A percentile compares a stretch with the other conserved stretches of the same genome.
These are phyloP conservation scores for Saccharomyces pastorianus DNA, from an alignment of 1,139 yeast genomes.

Conservation along the genomic window DNA sequence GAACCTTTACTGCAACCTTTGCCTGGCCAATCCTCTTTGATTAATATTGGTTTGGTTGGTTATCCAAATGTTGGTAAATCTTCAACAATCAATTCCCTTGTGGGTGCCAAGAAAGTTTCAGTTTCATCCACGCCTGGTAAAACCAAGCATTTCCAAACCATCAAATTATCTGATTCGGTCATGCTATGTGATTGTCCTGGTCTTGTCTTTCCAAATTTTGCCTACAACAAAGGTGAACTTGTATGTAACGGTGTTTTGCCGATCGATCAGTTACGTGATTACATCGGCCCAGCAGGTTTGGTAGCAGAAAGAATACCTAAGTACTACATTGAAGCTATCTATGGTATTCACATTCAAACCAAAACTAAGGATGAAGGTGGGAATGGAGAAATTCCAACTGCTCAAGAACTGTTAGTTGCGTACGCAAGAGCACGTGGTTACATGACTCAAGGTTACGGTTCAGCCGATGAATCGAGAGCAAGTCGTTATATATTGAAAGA, in stretches of 20 bases:
- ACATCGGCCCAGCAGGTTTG: conserved; percentile 78
- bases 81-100: conserved; percentile 88
- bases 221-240: conserved; percentile 90
- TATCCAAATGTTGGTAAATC: conserved; percentile 97
- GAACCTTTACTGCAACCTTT: conserved; percentile 46
- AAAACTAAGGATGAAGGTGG: conserved; percentile 81
- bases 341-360: conserved; percentile 83
- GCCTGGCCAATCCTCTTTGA: conserved; percentile 49
- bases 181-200: conserved; percentile 98
- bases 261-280: conserved; percentile 91
- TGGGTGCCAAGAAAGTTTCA: conserved; percentile 93
- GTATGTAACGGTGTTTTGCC: conserved; percentile 98
- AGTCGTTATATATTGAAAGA: conserved; percentile 89
- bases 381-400: conserved; percentile 55
- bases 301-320: conserved; percentile 88
- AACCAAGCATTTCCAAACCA: conserved; percentile 97
- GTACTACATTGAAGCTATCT: conserved; percentile 78
- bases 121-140: conserved; percentile 98
- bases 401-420: conserved; percentile 81
- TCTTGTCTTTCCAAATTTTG: conserved; percentile 95
- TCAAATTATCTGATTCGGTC: conserved; percentile 72
- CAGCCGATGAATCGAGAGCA: conserved; percentile 95
- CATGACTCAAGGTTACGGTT: conserved; percentile 95
- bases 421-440: conserved; percentile 96
- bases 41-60: conserved; percentile 93